These are phyloP conservation scores for Dichotomopilus funicola DNA, from an alignment of 2,329 filamentous ascomycete species.

Conservation along the genomic window DNA sequence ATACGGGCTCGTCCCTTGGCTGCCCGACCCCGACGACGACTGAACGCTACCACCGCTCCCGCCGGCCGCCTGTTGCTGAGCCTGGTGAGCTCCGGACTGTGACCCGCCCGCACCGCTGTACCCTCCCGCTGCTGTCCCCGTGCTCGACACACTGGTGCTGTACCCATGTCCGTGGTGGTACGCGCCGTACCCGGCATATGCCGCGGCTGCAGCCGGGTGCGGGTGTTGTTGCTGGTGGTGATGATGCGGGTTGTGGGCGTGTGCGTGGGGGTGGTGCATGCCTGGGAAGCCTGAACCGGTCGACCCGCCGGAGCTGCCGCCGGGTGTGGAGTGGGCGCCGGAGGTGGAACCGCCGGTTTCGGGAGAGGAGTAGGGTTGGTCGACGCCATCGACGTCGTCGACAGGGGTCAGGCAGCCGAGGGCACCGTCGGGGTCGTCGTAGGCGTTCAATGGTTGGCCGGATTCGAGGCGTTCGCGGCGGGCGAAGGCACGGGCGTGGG, in stretches of 20 bases:
- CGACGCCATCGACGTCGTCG: slow-evolving; percentile 49
- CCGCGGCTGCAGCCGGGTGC: slow-evolving; percentile 11
- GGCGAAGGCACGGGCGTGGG: slow-evolving; percentile 57
- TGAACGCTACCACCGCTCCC: not conserved
- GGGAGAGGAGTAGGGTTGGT: slow-evolving; percentile 48
- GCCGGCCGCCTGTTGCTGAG: not conserved
- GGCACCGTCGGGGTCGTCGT: slow-evolving; percentile 62
- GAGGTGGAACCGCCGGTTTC: slow-evolving; percentile 39
- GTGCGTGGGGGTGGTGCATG: slow-evolving; percentile 17
- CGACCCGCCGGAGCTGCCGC: slow-evolving; percentile 28
- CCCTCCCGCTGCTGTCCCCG: slow-evolving; percentile 26
- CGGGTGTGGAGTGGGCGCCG: slow-evolving; percentile 37
- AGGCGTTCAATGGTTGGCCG: slow-evolving; percentile 39
- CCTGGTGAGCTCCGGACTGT: slow-evolving; percentile 23
- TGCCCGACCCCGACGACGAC: slow-evolving; percentile 18
- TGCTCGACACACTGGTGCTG: slow-evolving; percentile 49
- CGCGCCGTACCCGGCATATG: no score
- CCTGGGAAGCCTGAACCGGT: slow-evolving; percentile 25
- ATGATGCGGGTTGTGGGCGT: slow-evolving; percentile 9
- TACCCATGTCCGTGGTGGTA: slow-evolving; percentile 35
- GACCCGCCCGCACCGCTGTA: not conserved
- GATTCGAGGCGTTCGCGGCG: slow-evolving; percentile 57
- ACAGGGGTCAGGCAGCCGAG: slow-evolving; percentile 53
- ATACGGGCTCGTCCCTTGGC: slow-evolving; percentile 41
- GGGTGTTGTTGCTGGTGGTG: slow-evolving; percentile 25